These are phyloP conservation scores for Podospora bellae-mahoneyi DNA, from an alignment of 495 filamentous ascomycete species.

Conservation along the genomic window DNA sequence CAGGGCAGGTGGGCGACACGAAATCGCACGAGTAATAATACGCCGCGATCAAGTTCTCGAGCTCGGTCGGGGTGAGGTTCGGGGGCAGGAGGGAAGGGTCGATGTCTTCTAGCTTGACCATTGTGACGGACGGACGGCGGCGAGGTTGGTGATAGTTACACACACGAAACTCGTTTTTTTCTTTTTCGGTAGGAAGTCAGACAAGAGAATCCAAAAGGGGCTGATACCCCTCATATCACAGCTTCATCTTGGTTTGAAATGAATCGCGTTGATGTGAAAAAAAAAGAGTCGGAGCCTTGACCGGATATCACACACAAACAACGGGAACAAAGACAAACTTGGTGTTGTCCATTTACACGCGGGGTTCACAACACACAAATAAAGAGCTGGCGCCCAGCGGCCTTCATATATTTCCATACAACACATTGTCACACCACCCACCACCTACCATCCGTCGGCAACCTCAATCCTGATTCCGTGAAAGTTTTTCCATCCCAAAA, in stretches of 20 bases:
- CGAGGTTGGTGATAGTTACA: neutral
- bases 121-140: neutral
- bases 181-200: too few species aligned
- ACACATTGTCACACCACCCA: neutral
- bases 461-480: neutral
- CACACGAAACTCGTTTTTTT: neutral
- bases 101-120: slow-evolving; percentile 7
- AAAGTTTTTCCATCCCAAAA: neutral
- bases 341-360: neutral
- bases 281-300: too few species aligned
- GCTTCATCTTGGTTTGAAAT: neutral
- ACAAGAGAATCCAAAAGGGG: neutral
- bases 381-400: neutral
- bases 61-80: neutral
- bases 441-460: neutral
- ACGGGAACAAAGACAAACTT: neutral
- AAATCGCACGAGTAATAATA: slow-evolving; percentile 45
- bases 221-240: neutral
- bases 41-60: slow-evolving; percentile 17
- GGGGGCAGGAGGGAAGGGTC: slow-evolving; percentile 18
- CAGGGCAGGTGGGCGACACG: slow-evolving; percentile 52
- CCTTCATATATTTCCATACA: neutral
- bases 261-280: neutral
- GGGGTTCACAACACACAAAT: neutral
- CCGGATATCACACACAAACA: neutral